phyloP scores from a whole-genome alignment of 345 rosid species.

The Arabidopsis suecica region DNA sequence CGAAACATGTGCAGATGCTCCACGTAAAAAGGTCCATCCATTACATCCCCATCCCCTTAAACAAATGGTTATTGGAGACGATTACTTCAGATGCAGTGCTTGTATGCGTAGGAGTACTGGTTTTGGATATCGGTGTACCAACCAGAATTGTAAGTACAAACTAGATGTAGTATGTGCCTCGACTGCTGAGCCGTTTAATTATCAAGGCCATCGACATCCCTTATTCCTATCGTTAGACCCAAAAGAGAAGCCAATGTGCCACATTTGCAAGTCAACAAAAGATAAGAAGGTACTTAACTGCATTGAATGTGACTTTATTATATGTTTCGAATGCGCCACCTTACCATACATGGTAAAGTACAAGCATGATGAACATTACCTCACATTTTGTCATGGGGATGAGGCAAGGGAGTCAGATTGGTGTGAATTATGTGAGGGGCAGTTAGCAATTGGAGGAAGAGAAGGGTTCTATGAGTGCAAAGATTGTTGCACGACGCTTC shows the following conservation, averaged over 20 bases:
- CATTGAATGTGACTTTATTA: conserved; percentile 5
- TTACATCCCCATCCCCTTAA: not conserved
- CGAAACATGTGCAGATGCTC: no score
- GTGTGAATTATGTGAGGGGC: conserved; percentile 4
- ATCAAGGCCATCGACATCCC: conserved; percentile 13
- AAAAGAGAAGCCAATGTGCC: not conserved
- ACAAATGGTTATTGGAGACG: no score
- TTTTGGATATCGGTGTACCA: no score
- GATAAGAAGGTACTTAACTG: not conserved
- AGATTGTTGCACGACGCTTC: conserved; percentile 18
- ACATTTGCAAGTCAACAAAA: not conserved
- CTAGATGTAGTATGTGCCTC: not conserved
- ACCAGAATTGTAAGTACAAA: no score
- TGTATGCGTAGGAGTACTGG: accelerated
- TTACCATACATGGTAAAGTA: not conserved
- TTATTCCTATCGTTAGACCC: not conserved
- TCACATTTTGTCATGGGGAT: conserved; percentile 10
- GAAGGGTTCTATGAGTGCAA: conserved; percentile 20
- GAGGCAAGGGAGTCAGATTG: not conserved
- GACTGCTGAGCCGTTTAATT: not conserved
- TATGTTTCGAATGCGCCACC: not conserved
- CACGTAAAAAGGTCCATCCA: not conserved
- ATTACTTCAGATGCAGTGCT: not conserved
- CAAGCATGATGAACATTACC: conserved; percentile 32
- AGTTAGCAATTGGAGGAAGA: not conserved